These are phyloP conservation scores for Vanrija pseudolonga DNA, from an alignment of 1,284 basidiomycete genomes.

Conservation along the genomic window DNA sequence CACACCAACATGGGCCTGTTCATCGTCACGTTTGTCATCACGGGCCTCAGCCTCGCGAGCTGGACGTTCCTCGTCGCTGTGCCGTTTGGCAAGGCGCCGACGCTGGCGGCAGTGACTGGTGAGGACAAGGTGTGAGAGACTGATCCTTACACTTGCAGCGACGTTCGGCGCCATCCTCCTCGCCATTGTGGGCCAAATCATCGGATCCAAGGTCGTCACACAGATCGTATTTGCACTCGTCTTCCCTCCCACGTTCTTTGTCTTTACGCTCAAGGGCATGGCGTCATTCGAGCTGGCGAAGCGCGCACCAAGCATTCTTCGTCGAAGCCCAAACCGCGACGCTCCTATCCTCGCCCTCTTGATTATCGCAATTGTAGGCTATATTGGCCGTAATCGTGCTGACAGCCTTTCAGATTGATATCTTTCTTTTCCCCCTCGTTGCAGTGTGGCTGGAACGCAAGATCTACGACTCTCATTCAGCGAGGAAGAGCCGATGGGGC, in stretches of 20 bases:
- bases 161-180: conserved; percentile 65
- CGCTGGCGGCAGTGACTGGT: conserved; percentile 28
- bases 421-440: conserved; percentile 67
- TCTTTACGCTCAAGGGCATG: conserved; percentile 65
- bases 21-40: conserved; percentile 62
- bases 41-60: conserved; percentile 52
- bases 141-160: conserved; percentile 33
- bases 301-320: conserved; percentile 55
- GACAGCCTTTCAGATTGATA: conserved; percentile 54
- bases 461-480: conserved; percentile 53
- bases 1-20: conserved; percentile 61
- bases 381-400: neutral
- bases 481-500: too few species aligned
- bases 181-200: conserved; percentile 64
- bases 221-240: conserved; percentile 60
- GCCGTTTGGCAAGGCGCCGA: conserved; percentile 26
- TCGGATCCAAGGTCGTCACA: conserved; percentile 55
- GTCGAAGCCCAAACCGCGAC: conserved; percentile 60
- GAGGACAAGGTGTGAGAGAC: neutral
- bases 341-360: conserved; percentile 60
- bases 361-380: conserved; percentile 60
- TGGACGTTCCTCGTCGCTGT: conserved; percentile 33
- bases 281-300: conserved; percentile 63
- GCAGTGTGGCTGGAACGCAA: conserved; percentile 59
- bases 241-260: conserved; percentile 70